phyloP scores from a whole-genome alignment of 2,329 filamentous ascomycete species.

The Fusarium citri region DNA sequence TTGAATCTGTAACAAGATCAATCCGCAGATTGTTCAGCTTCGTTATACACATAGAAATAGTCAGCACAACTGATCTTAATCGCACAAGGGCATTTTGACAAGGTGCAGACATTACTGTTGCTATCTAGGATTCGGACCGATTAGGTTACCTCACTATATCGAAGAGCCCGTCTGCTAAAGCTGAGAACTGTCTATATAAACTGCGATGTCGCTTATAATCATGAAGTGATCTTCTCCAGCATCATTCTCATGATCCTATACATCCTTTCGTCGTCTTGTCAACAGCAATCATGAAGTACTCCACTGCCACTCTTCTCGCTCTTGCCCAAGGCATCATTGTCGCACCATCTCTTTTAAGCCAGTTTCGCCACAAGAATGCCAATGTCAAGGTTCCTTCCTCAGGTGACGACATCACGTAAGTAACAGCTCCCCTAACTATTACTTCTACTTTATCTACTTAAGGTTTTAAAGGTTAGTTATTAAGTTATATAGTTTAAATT shows the following conservation, averaged over 20 bases:
- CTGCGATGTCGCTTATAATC: rapidly evolving
- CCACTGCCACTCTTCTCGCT: background rate
- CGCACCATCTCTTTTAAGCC: background rate
- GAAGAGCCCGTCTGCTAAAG: no score
- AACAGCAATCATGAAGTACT: constrained; percentile 11
- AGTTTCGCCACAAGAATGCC: background rate
- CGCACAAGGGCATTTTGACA: no score
- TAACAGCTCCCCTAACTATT: rapidly evolving
- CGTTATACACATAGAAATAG: no score
- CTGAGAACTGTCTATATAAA: background rate
- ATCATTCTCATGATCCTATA: rapidly evolving
- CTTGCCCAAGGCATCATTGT: constrained; percentile 1
- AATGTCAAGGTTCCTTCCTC: rapidly evolving
- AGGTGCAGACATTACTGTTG: no score
- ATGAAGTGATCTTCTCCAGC: rapidly evolving
- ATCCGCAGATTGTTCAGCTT: no score
- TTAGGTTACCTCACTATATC: rapidly evolving
- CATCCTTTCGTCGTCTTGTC: background rate
- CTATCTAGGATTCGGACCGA: no score
- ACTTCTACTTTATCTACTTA: no score
- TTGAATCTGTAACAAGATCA: no score
- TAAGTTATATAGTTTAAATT: no score
- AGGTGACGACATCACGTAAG: constrained; percentile 19
- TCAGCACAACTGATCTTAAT: no score
- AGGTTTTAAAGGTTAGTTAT: no score